Evolutionary conservation across 495 filamentous ascomycete genomes (phyloP).

Genomic region (Penicillium soppii): DNA sequence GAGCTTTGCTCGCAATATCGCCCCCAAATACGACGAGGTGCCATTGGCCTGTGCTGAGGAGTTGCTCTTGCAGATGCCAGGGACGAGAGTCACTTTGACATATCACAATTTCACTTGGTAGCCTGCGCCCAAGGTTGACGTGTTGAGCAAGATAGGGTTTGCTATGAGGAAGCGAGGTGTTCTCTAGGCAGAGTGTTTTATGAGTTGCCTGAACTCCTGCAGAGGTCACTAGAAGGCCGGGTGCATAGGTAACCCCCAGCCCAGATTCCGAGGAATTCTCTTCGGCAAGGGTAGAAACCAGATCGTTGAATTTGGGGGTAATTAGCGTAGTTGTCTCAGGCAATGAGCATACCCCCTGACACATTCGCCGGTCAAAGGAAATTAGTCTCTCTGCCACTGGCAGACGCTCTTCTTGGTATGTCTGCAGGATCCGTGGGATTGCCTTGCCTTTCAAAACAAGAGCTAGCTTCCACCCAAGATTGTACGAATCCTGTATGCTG

Average conservation of each 20-base stretch:
- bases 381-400: slow-evolving; percentile 63
- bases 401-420: slow-evolving; percentile 61
- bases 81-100: slow-evolving; percentile 44
- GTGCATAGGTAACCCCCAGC: not conserved
- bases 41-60: slow-evolving; percentile 41
- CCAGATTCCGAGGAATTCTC: not conserved
- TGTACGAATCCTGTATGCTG: slow-evolving; percentile 38
- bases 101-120: slow-evolving; percentile 41
- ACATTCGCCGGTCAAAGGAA: slow-evolving; percentile 56
- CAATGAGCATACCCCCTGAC: not conserved
- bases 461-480: slow-evolving; percentile 71
- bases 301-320: not conserved
- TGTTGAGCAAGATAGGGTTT: slow-evolving; percentile 30
- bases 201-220: slow-evolving; percentile 19
- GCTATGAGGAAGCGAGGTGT: slow-evolving; percentile 6
- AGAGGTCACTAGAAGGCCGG: not conserved
- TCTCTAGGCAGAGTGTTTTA: slow-evolving; percentile 1
- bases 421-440: slow-evolving; percentile 50
- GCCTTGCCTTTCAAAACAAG: slow-evolving; percentile 52
- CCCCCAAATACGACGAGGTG: slow-evolving; percentile 60
- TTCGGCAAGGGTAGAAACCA: not conserved
- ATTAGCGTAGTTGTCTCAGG: not conserved
- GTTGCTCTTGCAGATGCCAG: slow-evolving; percentile 32
- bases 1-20: slow-evolving; percentile 38
- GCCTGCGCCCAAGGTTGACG: slow-evolving; percentile 42